Percentiles rank a stretch among this genome's conserved stretches.
These are phyloP conservation scores for Nicotiana knightiana DNA, from an alignment of 257 asterid species.

Conservation along the genomic window DNA sequence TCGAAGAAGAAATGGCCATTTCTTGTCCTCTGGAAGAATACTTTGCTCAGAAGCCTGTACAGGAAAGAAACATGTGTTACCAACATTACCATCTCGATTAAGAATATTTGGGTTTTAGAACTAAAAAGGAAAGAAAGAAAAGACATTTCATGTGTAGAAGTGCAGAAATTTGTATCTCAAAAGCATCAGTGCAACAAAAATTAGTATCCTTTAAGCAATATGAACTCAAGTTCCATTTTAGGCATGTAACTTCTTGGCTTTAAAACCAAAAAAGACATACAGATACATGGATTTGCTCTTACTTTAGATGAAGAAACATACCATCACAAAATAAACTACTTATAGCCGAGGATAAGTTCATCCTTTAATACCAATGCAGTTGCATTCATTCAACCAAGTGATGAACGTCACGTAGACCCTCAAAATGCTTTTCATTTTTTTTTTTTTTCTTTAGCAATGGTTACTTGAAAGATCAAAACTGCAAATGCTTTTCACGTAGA, in stretches of 20 bases:
- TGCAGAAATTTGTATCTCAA: not conserved
- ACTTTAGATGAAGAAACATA: not conserved
- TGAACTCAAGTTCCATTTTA: not conserved
- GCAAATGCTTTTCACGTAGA: not conserved
- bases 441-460: not conserved
- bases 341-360: not conserved
- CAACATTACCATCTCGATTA: not conserved
- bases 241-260: not conserved
- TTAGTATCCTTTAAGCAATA: not conserved
- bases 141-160: not conserved
- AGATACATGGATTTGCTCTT: not conserved
- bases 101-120: not conserved
- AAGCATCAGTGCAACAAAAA: not conserved
- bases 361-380: not conserved
- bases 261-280: not conserved
- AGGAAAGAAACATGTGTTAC: not conserved
- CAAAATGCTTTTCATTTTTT: not conserved
- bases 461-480: not conserved
- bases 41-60: slow-evolving; percentile 59
- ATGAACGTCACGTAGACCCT: not conserved
- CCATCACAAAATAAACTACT: not conserved
- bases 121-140: not conserved
- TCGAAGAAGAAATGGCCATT: slow-evolving; percentile 89
- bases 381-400: not conserved
- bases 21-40: slow-evolving; percentile 62